A percentile compares a stretch with the other conserved stretches of the same genome.
Conservation (phyloP, 108 stramenopile species). For the Skeletonema grethae region DNA sequence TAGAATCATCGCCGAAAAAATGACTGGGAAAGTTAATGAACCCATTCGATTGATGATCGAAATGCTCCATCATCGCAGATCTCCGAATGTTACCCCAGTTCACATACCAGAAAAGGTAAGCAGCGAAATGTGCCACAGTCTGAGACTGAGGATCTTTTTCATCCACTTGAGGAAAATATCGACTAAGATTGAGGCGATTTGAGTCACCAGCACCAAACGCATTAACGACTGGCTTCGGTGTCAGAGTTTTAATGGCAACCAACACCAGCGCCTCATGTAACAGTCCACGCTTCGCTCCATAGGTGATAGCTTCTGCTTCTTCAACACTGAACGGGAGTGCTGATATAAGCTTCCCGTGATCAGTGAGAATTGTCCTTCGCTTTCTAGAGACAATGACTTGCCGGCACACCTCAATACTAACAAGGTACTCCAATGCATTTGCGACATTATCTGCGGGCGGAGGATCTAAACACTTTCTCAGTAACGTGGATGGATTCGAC, state of each 20-base stretch:
- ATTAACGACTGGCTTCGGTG: constrained; percentile 48
- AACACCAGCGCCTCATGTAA: constrained; percentile 50
- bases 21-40: constrained; percentile 5
- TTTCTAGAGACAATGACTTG: constrained; percentile 11
- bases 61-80: constrained; percentile 28
- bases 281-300: constrained; percentile 45
- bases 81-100: constrained; percentile 33
- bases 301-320: constrained; percentile 34
- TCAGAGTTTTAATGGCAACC: constrained; percentile 33
- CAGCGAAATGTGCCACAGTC: constrained; percentile 48
- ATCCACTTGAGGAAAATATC: constrained; percentile 36
- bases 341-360: constrained; percentile 37
- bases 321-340: constrained; percentile 53
- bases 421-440: constrained; percentile 46
- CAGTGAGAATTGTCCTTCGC: constrained; percentile 27
- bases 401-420: constrained; percentile 36
- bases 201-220: constrained; percentile 29
- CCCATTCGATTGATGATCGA: constrained; percentile 9
- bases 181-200: constrained; percentile 30
- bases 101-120: constrained; percentile 52
- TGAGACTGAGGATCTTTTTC: constrained; percentile 34
- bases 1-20: constrained; percentile 9
- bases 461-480: constrained; percentile 47
- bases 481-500: constrained; percentile 20
- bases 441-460: constrained; percentile 25